A percentile compares a stretch with the other conserved stretches of the same genome.
These are phyloP conservation scores for Colletotrichum falcatum DNA, from an alignment of 2,329 filamentous ascomycete genomes.

Conservation along the genomic window DNA sequence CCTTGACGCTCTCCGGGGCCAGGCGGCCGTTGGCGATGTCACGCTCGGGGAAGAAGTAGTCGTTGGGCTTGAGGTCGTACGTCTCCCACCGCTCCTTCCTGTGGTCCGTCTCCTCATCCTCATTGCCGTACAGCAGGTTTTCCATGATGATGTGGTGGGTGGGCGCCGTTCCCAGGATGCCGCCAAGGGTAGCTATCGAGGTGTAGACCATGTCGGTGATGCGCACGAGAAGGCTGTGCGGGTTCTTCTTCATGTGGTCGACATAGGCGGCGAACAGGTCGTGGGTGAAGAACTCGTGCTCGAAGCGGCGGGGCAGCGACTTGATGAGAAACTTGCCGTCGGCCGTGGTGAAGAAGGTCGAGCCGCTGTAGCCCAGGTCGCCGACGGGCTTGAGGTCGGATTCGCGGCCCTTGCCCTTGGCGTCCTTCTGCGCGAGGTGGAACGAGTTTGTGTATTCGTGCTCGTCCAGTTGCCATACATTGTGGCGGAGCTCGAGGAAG, in stretches of 20 bases:
- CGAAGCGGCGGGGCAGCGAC: conserved; percentile 75
- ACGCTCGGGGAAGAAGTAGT: conserved; percentile 81
- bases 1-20: conserved; percentile 73
- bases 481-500: conserved; percentile 47
- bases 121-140: conserved; percentile 74
- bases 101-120: conserved; percentile 53
- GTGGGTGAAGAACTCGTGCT: conserved; percentile 76
- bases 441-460: conserved; percentile 56
- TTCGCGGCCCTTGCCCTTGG: conserved; percentile 50
- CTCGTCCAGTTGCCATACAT: conserved; percentile 51
- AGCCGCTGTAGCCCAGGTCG: conserved; percentile 80
- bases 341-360: conserved; percentile 78
- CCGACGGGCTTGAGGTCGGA: conserved; percentile 67
- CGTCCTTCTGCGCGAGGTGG: conserved; percentile 41
- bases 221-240: conserved; percentile 73
- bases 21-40: conserved; percentile 75
- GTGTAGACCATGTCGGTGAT: conserved; percentile 77
- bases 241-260: conserved; percentile 70
- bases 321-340: conserved; percentile 79
- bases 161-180: conserved; percentile 69
- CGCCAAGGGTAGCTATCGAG: conserved; percentile 67
- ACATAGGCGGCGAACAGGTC: conserved; percentile 75
- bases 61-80: conserved; percentile 79
- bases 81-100: conserved; percentile 69
- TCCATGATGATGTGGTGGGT: conserved; percentile 84